A percentile compares a stretch with the other conserved stretches of the same genome.
These are phyloP conservation scores for Sanguinoderma infundibulare DNA, from an alignment of 1,284 basidiomycete species.

Conservation along the genomic window DNA sequence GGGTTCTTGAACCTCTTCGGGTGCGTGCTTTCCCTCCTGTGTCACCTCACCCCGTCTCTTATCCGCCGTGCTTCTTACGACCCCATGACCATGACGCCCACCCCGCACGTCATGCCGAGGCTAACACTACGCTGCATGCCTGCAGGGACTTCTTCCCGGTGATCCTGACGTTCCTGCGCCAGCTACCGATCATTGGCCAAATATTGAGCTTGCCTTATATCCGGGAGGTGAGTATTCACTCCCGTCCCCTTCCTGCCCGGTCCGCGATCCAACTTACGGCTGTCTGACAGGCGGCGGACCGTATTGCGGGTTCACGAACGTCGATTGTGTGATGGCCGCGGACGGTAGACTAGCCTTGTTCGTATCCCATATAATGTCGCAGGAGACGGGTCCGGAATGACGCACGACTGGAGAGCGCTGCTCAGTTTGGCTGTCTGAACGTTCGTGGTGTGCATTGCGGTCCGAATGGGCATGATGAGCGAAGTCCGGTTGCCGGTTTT, in stretches of 20 bases:
- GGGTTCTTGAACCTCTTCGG: constrained; percentile 98
- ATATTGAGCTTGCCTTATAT: constrained; percentile 88
- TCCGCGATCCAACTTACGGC: neutral
- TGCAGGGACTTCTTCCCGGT: constrained; percentile 99
- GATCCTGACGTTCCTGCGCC: constrained; percentile 93
- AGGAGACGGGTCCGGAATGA: no score
- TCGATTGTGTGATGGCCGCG: constrained; percentile 62
- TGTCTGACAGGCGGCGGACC: constrained; percentile 63
- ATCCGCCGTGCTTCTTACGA: neutral
- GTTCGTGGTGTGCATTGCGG: neutral
- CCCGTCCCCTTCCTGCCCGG: neutral
- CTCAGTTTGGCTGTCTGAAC: neutral
- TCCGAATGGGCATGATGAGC: neutral
- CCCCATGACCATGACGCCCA: neutral
- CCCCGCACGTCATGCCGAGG: neutral
- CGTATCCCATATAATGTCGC: neutral
- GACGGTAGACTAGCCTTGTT: neutral
- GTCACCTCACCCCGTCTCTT: neutral
- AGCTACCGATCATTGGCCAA: constrained; percentile 92
- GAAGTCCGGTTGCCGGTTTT: neutral
- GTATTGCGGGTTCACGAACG: constrained; percentile 74
- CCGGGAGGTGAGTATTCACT: constrained; percentile 55
- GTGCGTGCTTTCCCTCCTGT: constrained; percentile 57
- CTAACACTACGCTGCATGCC: neutral
- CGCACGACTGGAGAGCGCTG: no score